Evolutionary conservation across 176 grass and related monocot species (phyloP).

Genomic region (Carex littledalei): DNA sequence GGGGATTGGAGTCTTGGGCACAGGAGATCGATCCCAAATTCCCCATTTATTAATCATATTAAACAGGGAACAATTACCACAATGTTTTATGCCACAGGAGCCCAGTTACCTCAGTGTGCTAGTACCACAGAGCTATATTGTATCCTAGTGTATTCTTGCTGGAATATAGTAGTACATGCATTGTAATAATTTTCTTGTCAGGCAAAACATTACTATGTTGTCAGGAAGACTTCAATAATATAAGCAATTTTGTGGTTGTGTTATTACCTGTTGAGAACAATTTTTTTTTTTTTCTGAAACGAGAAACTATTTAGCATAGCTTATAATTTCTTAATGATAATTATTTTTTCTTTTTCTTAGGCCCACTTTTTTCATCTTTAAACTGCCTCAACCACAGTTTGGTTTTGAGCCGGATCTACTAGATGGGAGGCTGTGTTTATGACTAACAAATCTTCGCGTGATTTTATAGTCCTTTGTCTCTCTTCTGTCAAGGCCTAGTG

Average conservation of each 20-base stretch:
- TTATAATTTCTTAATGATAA: neutral
- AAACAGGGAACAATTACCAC: neutral
- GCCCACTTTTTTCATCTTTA: neutral
- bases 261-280: neutral
- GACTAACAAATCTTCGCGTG: neutral
- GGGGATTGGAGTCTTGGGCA: slow-evolving; percentile 71
- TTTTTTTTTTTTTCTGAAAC: neutral
- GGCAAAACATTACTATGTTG: neutral
- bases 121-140: neutral
- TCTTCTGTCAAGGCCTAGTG: neutral
- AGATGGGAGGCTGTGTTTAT: neutral
- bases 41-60: slow-evolving; percentile 41
- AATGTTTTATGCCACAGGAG: neutral
- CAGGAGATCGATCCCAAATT: slow-evolving; percentile 58
- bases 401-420: neutral
- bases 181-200: neutral
- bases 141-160: neutral
- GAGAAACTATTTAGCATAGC: neutral
- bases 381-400: neutral
- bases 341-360: neutral
- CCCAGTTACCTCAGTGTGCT: neutral
- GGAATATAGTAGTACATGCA: neutral
- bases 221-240: neutral
- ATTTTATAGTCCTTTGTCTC: neutral
- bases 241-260: neutral